Evolutionary conservation across 1,284 basidiomycete species (phyloP), one percentile per base, ranked within the genome.

Genomic region (Dichomitus squalens): DNA sequence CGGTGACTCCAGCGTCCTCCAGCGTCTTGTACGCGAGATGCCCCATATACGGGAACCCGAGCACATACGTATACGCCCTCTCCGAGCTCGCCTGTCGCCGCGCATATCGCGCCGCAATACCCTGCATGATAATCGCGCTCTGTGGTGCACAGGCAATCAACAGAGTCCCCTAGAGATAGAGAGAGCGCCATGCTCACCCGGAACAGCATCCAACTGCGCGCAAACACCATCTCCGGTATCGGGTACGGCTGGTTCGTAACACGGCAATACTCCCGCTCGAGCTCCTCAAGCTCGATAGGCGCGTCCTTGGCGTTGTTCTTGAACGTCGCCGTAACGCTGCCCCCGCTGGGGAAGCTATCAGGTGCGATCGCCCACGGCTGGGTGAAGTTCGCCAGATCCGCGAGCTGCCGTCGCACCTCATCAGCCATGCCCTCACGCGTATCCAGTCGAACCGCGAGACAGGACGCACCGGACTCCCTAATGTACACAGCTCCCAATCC

Each of bases 401-500:
- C 92, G 1, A 97, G 82, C 92, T 94, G 49, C 43, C n/a, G 44
- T 51, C 55, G 33, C 38, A 27, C 49, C 21, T 40, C 27, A 20
- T 33, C 36, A 36, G 34, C n/a, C n/a, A n/a, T n/a, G n/a, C n/a
- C 21, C 23, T 33, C 25, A 23, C 23, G 14, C 4, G 31, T 39
- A 46, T 3, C 4, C 31, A 35, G 7, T 1, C 7, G 8, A 27
- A 20, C 4, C 16, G 38, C 6, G 2, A 12, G 73, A 41, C 16
- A 8, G 1, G 35, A 53, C 81, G 41, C 68, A 92, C 87, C 31
- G 91, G 90, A 66, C 89, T 93, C 7, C 94, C 94, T 16, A 97
- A 80, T 1, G 96, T 98, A 67, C 93, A 96, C 36, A 98, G 76
- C 70, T 98, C 96, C 96, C 96, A 98, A 72, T 98, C 96, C 48